These are phyloP conservation scores for Saccharomycopsis amapae DNA, from an alignment of 805 yeast genomes.

Conservation along the genomic window DNA sequence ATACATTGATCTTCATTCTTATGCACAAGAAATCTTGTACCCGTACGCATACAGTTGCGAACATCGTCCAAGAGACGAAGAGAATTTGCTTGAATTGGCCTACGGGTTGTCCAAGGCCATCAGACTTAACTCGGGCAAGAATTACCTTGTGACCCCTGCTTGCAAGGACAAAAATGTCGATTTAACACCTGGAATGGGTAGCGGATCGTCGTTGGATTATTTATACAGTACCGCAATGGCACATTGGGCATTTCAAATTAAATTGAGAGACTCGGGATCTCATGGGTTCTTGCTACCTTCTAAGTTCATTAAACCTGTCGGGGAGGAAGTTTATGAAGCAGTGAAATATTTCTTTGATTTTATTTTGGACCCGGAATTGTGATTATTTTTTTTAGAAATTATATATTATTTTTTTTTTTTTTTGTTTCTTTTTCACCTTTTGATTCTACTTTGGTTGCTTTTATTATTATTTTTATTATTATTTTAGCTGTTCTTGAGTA, in stretches of 20 bases:
- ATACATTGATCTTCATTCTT: slow-evolving; percentile 76
- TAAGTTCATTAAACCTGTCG: slow-evolving; percentile 66
- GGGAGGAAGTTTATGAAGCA: slow-evolving; percentile 63
- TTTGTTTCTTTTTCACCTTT: too few relatives aligned
- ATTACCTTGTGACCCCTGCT: slow-evolving; percentile 66
- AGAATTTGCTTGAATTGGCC: slow-evolving; percentile 72
- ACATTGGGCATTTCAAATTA: slow-evolving; percentile 77
- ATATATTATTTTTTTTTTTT: too few relatives aligned
- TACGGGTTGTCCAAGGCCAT: slow-evolving; percentile 75
- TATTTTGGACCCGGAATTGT: slow-evolving; percentile 35
- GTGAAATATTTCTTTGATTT: slow-evolving; percentile 59
- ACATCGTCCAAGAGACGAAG: slow-evolving; percentile 68
- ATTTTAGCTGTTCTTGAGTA: too few relatives aligned
- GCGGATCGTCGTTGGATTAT: slow-evolving; percentile 75
- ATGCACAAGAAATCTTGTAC: slow-evolving; percentile 73
- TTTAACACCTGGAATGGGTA: slow-evolving; percentile 63
- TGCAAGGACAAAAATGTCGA: slow-evolving; percentile 76
- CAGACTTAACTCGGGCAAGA: slow-evolving; percentile 53
- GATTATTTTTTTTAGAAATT: not conserved
- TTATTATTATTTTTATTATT: too few relatives aligned
- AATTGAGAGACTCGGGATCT: slow-evolving; percentile 72
- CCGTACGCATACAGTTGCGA: slow-evolving; percentile 80
- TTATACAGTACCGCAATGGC: slow-evolving; percentile 58
- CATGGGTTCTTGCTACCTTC: slow-evolving; percentile 79
- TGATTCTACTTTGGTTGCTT: too few relatives aligned